A percentile compares a stretch with the other conserved stretches of the same genome.
Evolutionary conservation across 2,329 filamentous ascomycete genomes (phyloP).

Genomic region (Pestalotiopsis sp.): DNA sequence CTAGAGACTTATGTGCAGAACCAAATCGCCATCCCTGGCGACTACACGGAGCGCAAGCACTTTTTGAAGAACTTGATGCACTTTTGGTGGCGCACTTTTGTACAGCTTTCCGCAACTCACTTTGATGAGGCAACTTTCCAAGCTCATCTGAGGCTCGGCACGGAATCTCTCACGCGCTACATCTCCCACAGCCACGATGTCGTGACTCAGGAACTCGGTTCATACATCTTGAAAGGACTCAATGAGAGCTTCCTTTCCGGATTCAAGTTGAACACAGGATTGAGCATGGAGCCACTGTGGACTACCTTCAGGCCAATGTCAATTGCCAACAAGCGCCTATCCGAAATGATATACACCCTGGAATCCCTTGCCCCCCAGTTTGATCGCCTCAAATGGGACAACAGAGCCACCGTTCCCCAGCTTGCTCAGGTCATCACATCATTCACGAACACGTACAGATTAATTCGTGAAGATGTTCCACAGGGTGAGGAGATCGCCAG

Average conservation of each 20-base stretch:
- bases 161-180: constrained; percentile 42
- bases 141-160: constrained; percentile 59
- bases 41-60: constrained; percentile 35
- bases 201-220: constrained; percentile 40
- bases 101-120: constrained; percentile 38
- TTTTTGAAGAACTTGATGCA: constrained; percentile 46
- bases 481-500: constrained; percentile 50
- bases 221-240: constrained; percentile 43
- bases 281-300: constrained; percentile 84
- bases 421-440: constrained; percentile 56
- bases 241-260: constrained; percentile 65
- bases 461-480: constrained; percentile 50
- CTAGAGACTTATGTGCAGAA: constrained; percentile 46
- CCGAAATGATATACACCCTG: constrained; percentile 52
- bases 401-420: constrained; percentile 51
- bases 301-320: constrained; percentile 67
- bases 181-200: constrained; percentile 25
- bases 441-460: constrained; percentile 56
- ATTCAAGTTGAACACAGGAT: constrained; percentile 74
- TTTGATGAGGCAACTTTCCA: constrained; percentile 69
- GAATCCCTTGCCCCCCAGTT: constrained; percentile 61
- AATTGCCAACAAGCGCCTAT: constrained; percentile 46
- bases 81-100: constrained; percentile 58
- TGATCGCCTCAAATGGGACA: constrained; percentile 63
- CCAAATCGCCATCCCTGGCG: constrained; percentile 27